phyloP scores from a whole-genome alignment of 1,284 basidiomycete genomes.

The Microbotryum scabiosae region DNA sequence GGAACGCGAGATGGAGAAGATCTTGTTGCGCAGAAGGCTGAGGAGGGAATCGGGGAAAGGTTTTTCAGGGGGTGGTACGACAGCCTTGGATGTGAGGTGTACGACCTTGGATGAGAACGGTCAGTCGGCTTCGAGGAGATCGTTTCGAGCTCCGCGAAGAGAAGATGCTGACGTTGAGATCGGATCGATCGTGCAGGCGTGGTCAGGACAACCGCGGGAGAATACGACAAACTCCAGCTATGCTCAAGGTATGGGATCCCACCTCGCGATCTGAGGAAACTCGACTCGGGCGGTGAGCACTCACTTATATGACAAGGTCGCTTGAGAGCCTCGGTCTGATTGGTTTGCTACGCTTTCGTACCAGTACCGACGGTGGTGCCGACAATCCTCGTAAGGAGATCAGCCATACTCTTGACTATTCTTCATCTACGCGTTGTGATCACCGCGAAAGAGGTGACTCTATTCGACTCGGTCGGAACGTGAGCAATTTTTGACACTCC shows the following conservation, averaged over 20 bases:
- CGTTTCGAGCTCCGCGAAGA: background rate
- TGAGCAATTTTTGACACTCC: constrained; percentile 52
- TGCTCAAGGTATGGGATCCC: constrained; percentile 69
- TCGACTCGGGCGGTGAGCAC: constrained; percentile 62
- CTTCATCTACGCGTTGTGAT: constrained; percentile 89
- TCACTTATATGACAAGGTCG: background rate
- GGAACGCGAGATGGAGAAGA: too few relatives aligned
- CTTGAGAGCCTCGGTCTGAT: background rate
- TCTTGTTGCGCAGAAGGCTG: too few relatives aligned
- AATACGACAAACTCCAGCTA: constrained; percentile 80
- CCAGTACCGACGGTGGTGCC: constrained; percentile 55
- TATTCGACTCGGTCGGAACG: constrained; percentile 85
- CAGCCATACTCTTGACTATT: constrained; percentile 79
- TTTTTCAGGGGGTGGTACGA: too few relatives aligned
- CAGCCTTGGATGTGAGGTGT: constrained; percentile 17
- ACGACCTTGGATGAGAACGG: constrained; percentile 29
- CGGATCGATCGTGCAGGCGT: constrained; percentile 49
- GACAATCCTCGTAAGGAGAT: constrained; percentile 74
- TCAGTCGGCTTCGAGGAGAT: background rate
- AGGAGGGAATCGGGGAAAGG: too few relatives aligned
- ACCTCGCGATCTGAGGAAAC: constrained; percentile 93
- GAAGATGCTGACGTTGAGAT: background rate
- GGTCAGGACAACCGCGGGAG: constrained; percentile 80
- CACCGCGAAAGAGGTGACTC: constrained; percentile 81
- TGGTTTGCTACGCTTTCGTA: constrained; percentile 59